These are phyloP conservation scores for Flaveria bidentis DNA, from an alignment of 129 eudicot genomes.

Conservation along the genomic window DNA sequence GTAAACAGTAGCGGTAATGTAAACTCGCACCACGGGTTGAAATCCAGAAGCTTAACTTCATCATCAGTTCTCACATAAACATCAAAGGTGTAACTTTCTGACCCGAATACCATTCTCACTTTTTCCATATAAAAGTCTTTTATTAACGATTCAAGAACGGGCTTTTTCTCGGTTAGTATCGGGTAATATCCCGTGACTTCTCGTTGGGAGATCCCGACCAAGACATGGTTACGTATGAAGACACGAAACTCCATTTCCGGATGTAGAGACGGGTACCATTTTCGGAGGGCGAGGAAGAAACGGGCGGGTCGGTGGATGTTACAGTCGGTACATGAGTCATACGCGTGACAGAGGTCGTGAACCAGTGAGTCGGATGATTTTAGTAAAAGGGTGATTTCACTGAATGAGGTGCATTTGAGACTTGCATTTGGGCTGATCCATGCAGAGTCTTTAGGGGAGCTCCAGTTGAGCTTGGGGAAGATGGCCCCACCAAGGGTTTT, in stretches of 20 bases:
- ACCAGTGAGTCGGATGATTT: slow-evolving; percentile 77
- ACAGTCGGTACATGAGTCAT: slow-evolving; percentile 66
- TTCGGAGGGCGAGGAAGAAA: slow-evolving; percentile 74
- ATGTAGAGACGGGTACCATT: slow-evolving; percentile 74
- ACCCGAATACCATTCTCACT: slow-evolving; percentile 50
- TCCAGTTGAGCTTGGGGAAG: slow-evolving; percentile 95
- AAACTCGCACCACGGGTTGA: slow-evolving; percentile 77
- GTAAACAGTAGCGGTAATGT: slow-evolving; percentile 72
- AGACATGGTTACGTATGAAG: slow-evolving; percentile 43
- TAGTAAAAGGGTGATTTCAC: slow-evolving; percentile 69
- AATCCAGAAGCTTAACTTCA: slow-evolving; percentile 73
- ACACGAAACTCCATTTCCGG: slow-evolving; percentile 98
- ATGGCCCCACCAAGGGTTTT: slow-evolving; percentile 73
- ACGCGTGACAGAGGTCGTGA: slow-evolving; percentile 83
- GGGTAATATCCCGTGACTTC: slow-evolving; percentile 91
- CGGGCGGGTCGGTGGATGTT: slow-evolving; percentile 50
- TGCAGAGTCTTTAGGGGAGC: slow-evolving; percentile 87
- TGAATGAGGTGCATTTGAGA: slow-evolving; percentile 73
- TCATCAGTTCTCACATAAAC: slow-evolving; percentile 63
- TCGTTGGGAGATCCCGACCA: slow-evolving; percentile 84
- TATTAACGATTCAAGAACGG: slow-evolving; percentile 37
- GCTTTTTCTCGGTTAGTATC: slow-evolving; percentile 49
- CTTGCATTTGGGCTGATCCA: slow-evolving; percentile 84
- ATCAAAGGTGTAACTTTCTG: slow-evolving; percentile 82
- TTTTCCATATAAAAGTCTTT: slow-evolving; percentile 42